phyloP scores from a whole-genome alignment of 2,329 filamentous ascomycete genomes.

The Penicillium sp. region DNA sequence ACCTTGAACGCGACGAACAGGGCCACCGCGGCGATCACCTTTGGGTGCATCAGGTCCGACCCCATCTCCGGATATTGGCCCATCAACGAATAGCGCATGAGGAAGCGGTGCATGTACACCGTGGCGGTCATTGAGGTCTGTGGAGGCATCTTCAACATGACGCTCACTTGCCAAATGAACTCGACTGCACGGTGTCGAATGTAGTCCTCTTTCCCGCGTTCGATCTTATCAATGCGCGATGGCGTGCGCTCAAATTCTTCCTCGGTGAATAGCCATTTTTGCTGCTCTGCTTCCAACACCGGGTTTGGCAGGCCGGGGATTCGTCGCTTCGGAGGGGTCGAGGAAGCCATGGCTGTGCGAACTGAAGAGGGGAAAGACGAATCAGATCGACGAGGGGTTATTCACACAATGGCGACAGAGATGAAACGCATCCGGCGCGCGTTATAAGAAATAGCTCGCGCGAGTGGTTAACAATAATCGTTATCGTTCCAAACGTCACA shows the following conservation, averaged over 20 bases:
- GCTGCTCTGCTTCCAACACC: constrained; percentile 55
- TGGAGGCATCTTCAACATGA: constrained; percentile 27
- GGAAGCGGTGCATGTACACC: constrained; percentile 93
- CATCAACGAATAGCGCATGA: constrained; percentile 77
- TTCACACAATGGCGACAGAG: not conserved
- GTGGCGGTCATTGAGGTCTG: constrained; percentile 82
- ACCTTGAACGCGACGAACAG: constrained; percentile 96
- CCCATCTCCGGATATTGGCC: constrained; percentile 64
- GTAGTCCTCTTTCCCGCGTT: constrained; percentile 72
- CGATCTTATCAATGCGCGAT: constrained; percentile 78
- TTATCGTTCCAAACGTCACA: constrained; percentile 6
- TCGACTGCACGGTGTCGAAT: constrained; percentile 88
- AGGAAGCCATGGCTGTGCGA: constrained; percentile 21
- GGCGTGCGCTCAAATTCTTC: constrained; percentile 81
- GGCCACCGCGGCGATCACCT: constrained; percentile 86
- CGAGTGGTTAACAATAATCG: constrained; percentile 1
- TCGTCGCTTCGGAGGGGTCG: constrained; percentile 24
- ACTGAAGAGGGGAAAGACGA: not conserved
- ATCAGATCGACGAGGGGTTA: not conserved
- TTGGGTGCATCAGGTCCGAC: constrained; percentile 73
- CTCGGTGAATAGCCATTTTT: constrained; percentile 86
- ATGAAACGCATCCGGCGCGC: constrained; percentile 22
- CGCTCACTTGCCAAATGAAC: constrained; percentile 92
- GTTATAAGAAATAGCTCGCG: not conserved
- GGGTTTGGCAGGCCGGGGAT: constrained; percentile 43